Conservation (phyloP, 768 basidiomycete genomes). For the Amylocystis lapponica region DNA sequence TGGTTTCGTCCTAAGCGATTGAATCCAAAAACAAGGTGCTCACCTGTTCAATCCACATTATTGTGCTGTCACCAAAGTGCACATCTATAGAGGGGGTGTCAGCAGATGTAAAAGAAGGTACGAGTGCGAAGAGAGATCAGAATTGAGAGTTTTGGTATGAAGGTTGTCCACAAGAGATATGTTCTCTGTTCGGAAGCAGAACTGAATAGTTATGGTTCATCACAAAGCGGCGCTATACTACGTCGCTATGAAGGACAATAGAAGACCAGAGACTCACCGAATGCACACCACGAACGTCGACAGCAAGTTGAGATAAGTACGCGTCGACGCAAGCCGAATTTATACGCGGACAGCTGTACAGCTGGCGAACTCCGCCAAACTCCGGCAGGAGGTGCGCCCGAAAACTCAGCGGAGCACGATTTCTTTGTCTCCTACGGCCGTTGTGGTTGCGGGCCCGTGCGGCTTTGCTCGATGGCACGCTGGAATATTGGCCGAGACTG, state of each 20-base stretch:
- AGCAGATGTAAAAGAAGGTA: slow-evolving; percentile 1
- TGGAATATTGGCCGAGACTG: too few relatives aligned
- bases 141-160: slow-evolving; percentile 48
- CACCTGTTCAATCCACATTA: background rate
- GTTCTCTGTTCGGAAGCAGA: slow-evolving; percentile 77
- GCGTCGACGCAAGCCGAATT: background rate
- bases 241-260: slow-evolving; percentile 3
- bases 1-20: slow-evolving; percentile 51
- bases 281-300: background rate
- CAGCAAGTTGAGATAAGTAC: too few relatives aligned
- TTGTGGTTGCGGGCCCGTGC: too few relatives aligned
- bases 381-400: background rate
- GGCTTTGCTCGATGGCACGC: too few relatives aligned
- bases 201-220: slow-evolving; percentile 49
- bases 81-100: background rate
- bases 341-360: slow-evolving; percentile 35
- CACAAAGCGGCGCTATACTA: slow-evolving; percentile 32
- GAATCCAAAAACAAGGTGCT: background rate
- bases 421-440: too few relatives aligned
- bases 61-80: background rate
- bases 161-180: slow-evolving; percentile 71
- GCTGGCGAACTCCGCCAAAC: slow-evolving; percentile 29
- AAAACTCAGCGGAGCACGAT: too few relatives aligned
- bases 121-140: slow-evolving; percentile 34
- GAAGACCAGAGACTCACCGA: slow-evolving; percentile 13